Evolutionary conservation across 441 rosid genomes (phyloP), one percentile per base, ranked within the genome.

Genomic region (Gossypium gossypioides): DNA sequence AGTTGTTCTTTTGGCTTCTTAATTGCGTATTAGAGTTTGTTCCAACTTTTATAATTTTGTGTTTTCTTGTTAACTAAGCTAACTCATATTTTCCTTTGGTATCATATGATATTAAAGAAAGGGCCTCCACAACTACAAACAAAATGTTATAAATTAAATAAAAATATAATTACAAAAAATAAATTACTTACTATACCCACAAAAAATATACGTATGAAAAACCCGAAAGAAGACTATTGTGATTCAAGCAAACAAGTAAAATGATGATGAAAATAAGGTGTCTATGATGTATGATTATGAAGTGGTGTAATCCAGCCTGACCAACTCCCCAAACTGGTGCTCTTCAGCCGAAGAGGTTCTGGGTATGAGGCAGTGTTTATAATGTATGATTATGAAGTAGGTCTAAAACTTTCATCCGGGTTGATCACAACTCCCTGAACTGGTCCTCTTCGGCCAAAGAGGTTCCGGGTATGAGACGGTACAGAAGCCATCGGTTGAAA

Each of bases 361-460:
- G 0, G 46, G 13, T 50, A 50, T 50, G 55, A 50, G 7, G 19
- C 4, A 9, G 59, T 25, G 13, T 25, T 48, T 27, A 21, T 12
- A 27, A 42, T 46, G 37, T 13, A 66, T 1, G 21, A 46, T 32
- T 46, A 66, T 24, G 70, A 13, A 46, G 21, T 46, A 46, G 40
- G 6, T 9, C 42, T 46, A 25, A 81, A 22, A 46, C 4, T 77
- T 68, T 77, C 86, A 76, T 78, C 67, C 10, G 89, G 85, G 67
- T 84, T 86, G 48, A 90, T 80, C 73, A 92, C 91, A 19, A 87
- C 76, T 21, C 99, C 99, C 50, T 77, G 83, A 74, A 76, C 81
- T 8, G 86, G 75, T 48, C 78, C 85, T 57, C 81, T 63, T 29
- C 78, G 75, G 51, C 88, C 72, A 0, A 71, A 50, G 25, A 67